Base-by-base conservation (phyloP, 192 early-diverging fungal genomes). In the Coemansia sp. region DNA sequence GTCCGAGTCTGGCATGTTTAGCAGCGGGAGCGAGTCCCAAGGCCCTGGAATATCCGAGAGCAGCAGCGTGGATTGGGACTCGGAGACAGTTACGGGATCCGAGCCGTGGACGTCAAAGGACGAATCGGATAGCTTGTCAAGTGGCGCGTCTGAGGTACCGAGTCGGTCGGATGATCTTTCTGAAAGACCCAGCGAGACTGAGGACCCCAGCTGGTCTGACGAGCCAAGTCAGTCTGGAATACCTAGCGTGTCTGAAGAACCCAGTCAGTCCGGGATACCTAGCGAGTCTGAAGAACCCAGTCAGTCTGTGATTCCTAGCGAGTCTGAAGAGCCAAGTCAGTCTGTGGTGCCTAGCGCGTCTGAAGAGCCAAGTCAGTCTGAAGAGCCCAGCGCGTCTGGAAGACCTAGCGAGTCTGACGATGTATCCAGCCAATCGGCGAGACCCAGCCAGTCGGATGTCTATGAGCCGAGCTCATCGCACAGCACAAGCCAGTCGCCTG, bases 1-100 rank as follows among this genome's bases (percentile, higher is more conserved):
- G 41, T 8, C 48, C n/a, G 7, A 21, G 48, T 21, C 48, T 49
- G 19, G 19, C 19, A 17, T 5, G 5, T 49, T 19, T 17, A 50
- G 48, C 48, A 50, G 48, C 21, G 48, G n/a, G 48, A 50, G 48
- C 48, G 50, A 52, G 50, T 24, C 17, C 19, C 17, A 49, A 19
- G 7, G 15, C 7, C 19, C 48, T 15, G 41, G 15, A 0, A 3
- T 45, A n/a, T 45, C 41, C 5, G 41, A 45, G 5, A 45, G 8
- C 14, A 57, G 55, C 55, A 57, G 32, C 35, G 55, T 37, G 17
- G 21, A 21, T 25, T 57, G 55, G 55, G 55, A 57, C 5, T 57
- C 55, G 14, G 55, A 57, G 55, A 57, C 55, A 19, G 21, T 57
- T 6, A 37, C 29, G 7, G 48, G 48, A 19, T 19, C 48, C 5